phyloP scores from a whole-genome alignment of 2,329 filamentous ascomycete genomes.

The Dichotomopilus funicola region DNA sequence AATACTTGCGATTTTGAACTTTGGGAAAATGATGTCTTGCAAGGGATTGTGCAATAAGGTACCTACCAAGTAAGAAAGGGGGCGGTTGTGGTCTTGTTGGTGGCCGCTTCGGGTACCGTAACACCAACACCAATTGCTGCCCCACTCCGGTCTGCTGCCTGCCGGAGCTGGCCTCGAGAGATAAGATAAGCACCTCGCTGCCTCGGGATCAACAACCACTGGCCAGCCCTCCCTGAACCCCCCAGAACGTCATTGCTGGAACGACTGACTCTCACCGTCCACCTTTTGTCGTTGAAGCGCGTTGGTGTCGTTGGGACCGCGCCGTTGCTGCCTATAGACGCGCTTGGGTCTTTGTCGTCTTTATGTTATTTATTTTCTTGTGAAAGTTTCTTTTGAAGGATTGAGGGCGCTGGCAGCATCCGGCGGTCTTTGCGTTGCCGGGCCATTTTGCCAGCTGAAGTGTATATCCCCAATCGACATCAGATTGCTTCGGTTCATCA shows the following conservation, averaged over 20 bases:
- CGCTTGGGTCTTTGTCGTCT: neutral
- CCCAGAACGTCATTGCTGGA: conserved; percentile 13
- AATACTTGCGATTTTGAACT: too few relatives aligned
- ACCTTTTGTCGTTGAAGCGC: neutral
- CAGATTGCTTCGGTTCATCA: too few relatives aligned
- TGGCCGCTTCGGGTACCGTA: neutral
- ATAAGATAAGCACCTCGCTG: conserved; percentile 19
- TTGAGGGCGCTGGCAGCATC: neutral
- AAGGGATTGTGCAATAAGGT: too few relatives aligned
- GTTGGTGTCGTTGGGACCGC: neutral
- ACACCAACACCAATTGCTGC: neutral
- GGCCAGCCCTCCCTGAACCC: neutral
- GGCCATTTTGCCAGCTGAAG: neutral
- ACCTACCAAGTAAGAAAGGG: neutral
- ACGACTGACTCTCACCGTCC: neutral
- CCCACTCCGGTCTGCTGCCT: neutral
- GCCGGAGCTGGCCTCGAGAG: neutral
- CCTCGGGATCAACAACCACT: neutral
- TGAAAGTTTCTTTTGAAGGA: neutral
- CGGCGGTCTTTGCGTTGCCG: neutral
- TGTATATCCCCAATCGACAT: neutral
- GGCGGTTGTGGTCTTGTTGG: neutral
- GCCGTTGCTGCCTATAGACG: conserved; percentile 4
- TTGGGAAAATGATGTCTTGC: too few relatives aligned
- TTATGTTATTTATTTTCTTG: neutral